Base-by-base conservation (phyloP, 352 stramenopile species). In the Phytophthora boehmeriae region DNA sequence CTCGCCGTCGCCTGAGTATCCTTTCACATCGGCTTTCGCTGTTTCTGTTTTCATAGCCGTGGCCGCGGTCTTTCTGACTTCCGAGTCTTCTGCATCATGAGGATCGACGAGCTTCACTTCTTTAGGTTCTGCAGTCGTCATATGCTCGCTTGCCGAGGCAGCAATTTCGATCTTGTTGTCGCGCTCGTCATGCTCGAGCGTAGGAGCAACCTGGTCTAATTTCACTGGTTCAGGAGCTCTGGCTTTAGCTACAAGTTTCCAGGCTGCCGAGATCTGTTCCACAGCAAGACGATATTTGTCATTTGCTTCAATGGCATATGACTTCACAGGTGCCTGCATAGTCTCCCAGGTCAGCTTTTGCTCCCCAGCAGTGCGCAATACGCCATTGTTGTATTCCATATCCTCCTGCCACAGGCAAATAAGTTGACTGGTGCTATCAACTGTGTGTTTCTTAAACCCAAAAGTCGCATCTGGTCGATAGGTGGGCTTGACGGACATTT, bases 271-370 rank as follows among this genome's bases (percentile, higher is more conserved):
- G 34, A 79, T 49, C 17, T 73, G 49, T 10, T 61, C 34, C 4
- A 78, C 71, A 1, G 71, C 70, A 4, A 76, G 61, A 4, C 43
- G 45, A 39, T 90, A 88, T 52, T 84, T 90, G 4, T 70, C 48
- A 43, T 90, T 89, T 2, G 54, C 61, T 50, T 88, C 78, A 42
- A 90, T 90, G 19, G 76, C 72, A 47, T 88, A 89, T 32, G 74
- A 80, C 44, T 77, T 87, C 17, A 88, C 73, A 0, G 76, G 78
- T 1, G 76, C 78, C 28, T 83, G 70, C 68, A 87, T 82, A 0
- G 77, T 82, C 49, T 91, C 79, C 77, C 79, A 91, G 48, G 79
- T 88, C 19, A 81, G 68, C 67, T 86, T 86, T 0, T 14, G 71
- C 1, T 86, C 65, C 4, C 73, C 73, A 3, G 27, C 36, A 3